These are phyloP conservation scores for Neocatenulostroma microsporum DNA, from an alignment of 2,329 filamentous ascomycete species.

Conservation along the genomic window DNA sequence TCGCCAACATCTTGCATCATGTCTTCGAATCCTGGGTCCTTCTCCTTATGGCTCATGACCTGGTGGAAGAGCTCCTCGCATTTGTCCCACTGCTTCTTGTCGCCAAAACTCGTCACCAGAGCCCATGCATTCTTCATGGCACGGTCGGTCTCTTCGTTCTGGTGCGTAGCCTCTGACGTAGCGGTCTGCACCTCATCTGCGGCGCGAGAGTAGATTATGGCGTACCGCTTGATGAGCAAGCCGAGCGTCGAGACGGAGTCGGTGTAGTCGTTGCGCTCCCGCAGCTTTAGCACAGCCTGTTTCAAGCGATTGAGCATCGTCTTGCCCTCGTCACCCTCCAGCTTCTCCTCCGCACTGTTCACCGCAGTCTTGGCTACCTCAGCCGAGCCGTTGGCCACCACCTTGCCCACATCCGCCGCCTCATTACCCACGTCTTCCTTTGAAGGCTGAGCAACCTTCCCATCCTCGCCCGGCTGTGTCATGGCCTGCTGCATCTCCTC, in stretches of 20 bases:
- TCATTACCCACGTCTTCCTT: slow-evolving; percentile 53
- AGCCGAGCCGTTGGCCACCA: slow-evolving; percentile 39
- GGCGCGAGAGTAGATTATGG: slow-evolving; percentile 66
- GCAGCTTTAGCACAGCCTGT: slow-evolving; percentile 63
- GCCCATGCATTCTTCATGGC: slow-evolving; percentile 75
- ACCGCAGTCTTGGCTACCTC: slow-evolving; percentile 51
- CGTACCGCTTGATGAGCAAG: slow-evolving; percentile 68
- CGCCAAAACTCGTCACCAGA: slow-evolving; percentile 72
- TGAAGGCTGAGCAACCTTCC: slow-evolving; percentile 44
- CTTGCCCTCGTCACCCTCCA: slow-evolving; percentile 63
- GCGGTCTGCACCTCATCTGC: slow-evolving; percentile 59
- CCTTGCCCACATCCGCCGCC: slow-evolving; percentile 37
- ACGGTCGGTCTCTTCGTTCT: slow-evolving; percentile 65
- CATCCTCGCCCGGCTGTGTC: slow-evolving; percentile 45
- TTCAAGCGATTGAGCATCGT: slow-evolving; percentile 69
- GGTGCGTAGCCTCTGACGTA: slow-evolving; percentile 61
- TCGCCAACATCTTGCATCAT: slow-evolving; percentile 66
- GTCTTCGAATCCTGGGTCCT: slow-evolving; percentile 74
- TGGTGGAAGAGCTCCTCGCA: slow-evolving; percentile 61
- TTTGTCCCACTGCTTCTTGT: slow-evolving; percentile 64
- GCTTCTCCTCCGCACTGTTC: slow-evolving; percentile 64
- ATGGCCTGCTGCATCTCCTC: slow-evolving; percentile 50
- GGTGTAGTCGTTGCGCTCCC: slow-evolving; percentile 71
- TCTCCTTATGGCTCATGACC: slow-evolving; percentile 64
- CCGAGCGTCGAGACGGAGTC: slow-evolving; percentile 76